phyloP scores from a whole-genome alignment of 441 rosid genomes.

The Populus hybrid region DNA sequence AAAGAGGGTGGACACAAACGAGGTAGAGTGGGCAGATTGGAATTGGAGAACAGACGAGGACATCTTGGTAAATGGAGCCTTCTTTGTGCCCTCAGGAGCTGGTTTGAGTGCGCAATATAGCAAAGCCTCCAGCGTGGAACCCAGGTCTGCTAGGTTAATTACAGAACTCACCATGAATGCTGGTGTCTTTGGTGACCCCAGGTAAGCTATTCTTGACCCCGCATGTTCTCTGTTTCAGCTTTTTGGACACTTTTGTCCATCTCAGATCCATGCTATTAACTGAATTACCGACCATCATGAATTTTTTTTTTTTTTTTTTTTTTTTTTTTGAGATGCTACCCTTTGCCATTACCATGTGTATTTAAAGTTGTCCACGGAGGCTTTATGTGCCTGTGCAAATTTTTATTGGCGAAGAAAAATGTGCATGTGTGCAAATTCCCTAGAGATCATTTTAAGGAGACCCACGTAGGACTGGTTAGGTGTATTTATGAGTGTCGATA shows the following conservation, averaged over 20 bases:
- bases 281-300: conserved; percentile 12
- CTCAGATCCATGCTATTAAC: background rate
- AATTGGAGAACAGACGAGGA: conserved; percentile 97
- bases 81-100: conserved; percentile 85
- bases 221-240: too few relatives aligned
- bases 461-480: background rate
- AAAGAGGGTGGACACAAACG: conserved; percentile 81
- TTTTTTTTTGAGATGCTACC: background rate
- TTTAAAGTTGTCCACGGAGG: background rate
- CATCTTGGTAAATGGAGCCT: conserved; percentile 82
- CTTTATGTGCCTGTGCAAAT: background rate
- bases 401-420: background rate
- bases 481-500: background rate
- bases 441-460: background rate
- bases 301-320: too few relatives aligned
- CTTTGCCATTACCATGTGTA: background rate
- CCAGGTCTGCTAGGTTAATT: conserved; percentile 56
- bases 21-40: conserved; percentile 72
- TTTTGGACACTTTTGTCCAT: background rate
- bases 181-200: conserved; percentile 73
- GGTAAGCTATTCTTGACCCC: conserved; percentile 32
- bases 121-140: conserved; percentile 71
- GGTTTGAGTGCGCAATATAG: conserved; percentile 60
- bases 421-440: background rate
- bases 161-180: conserved; percentile 63